Base-by-base conservation (phyloP, 2,329 filamentous ascomycete genomes). In the Neocucurbitaria cava region DNA sequence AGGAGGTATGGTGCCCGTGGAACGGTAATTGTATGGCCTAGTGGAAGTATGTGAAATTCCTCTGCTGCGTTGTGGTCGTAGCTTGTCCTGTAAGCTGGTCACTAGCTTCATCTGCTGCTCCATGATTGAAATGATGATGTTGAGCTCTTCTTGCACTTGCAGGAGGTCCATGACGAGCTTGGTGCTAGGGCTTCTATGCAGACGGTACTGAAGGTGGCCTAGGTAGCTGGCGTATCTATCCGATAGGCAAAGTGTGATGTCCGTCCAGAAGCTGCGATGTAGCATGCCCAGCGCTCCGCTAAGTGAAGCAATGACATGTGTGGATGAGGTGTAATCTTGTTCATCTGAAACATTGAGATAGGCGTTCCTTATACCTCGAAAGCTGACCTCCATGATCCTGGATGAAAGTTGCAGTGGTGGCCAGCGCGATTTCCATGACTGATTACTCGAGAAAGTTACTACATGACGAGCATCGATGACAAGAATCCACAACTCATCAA, bases 151-250 rank as follows among this genome's bases (percentile, higher is more conserved):
- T 53, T 79, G 77, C 10, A 76, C 76, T 33, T 78, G 74, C 1
- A 79, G 69, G 3, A 79, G 70, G 53, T 79, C 76, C 75, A 78
- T 78, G 8, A 79, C 76, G 2, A 79, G 65, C 44, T 77, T 78
- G 6, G 77, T 78, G 33, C 73, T 78, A 2, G 77, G 76, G 20
- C 71, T 67, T 23, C 77, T 67, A 49, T 78, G 76, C 1, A 79
- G 65, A 7, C 77, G 70, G 52, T 78, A 79, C 59, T 79, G 77
- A 15, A 79, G 65, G 55, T 78, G 76, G 15, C 74, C 69, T 3
- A 79, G 65, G 54, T 78, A 76, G 38, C 76, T 77, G 13, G 76
- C 77, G 59, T 76, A 79, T 43, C 77, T 64, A 56, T 79, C 77
- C 0, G 77, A 73, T 3, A 79, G 58, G 49, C 74, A 77, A 0